Conservation (phyloP, 2,329 filamentous ascomycete genomes). For the Diplodia mutila region DNA sequence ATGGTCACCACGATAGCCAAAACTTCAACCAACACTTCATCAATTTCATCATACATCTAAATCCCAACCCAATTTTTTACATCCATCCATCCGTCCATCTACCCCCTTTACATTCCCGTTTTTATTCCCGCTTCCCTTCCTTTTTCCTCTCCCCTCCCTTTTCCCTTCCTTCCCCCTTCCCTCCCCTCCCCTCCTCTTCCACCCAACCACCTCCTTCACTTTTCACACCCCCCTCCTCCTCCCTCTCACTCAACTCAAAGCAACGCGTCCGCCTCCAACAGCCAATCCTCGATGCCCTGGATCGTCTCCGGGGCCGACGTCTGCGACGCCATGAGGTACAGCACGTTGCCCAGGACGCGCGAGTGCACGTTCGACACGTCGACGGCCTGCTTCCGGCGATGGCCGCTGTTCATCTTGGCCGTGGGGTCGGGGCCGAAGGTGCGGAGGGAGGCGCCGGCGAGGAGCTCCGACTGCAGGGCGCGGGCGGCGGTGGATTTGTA, state of each 20-base stretch:
- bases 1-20: background rate
- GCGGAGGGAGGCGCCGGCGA: constrained; percentile 46
- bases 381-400: background rate
- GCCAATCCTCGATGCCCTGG: background rate
- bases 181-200: too few relatives aligned
- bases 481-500: constrained; percentile 62
- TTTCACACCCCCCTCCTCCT: background rate
- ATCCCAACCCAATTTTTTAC: background rate
- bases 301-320: constrained; percentile 29
- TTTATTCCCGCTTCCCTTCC: too few relatives aligned
- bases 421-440: background rate
- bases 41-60: background rate
- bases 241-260: background rate
- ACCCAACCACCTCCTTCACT: too few relatives aligned
- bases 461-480: constrained; percentile 56
- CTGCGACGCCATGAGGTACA: constrained; percentile 64
- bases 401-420: too few relatives aligned
- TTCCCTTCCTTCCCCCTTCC: too few relatives aligned
- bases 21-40: background rate
- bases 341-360: constrained; percentile 63
- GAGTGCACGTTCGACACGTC: constrained; percentile 57
- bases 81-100: too few relatives aligned
- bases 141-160: too few relatives aligned
- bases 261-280: background rate
- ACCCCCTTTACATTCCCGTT: too few relatives aligned